A percentile compares a stretch with the other conserved stretches of the same genome.
These are phyloP conservation scores for Globisporangium mamillatum DNA, from an alignment of 352 stramenopile genomes.

Conservation along the genomic window DNA sequence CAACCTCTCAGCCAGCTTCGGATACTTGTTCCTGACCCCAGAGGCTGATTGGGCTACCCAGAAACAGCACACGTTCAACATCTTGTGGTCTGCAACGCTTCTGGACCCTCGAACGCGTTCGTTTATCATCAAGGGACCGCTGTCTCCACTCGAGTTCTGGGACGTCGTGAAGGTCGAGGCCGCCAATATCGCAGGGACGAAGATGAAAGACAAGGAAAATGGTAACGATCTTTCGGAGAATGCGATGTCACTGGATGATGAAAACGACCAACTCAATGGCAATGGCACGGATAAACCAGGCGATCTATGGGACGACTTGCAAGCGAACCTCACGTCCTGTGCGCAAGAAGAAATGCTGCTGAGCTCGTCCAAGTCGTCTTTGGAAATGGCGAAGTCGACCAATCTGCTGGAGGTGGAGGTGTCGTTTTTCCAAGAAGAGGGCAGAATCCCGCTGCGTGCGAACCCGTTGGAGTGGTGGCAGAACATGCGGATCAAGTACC, in stretches of 20 bases:
- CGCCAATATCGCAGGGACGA: conserved; percentile 45
- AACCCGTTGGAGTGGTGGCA: conserved; percentile 81
- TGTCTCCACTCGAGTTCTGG: conserved; percentile 60
- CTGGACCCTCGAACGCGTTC: conserved; percentile 69
- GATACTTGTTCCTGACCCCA: conserved; percentile 51
- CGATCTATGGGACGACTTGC: conserved; percentile 72
- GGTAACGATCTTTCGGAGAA: conserved; percentile 37
- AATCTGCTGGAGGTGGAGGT: conserved; percentile 79
- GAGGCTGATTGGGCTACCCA: conserved; percentile 34
- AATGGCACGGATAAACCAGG: conserved; percentile 9
- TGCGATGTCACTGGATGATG: conserved; percentile 39
- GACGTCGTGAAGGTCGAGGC: conserved; percentile 66
- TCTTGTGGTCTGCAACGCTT: conserved; percentile 66
- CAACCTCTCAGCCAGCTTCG: conserved; percentile 56
- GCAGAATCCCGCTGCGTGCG: conserved; percentile 44
- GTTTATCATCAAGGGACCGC: conserved; percentile 72
- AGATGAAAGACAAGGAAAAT: conserved; percentile 50
- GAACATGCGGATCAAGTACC: conserved; percentile 74
- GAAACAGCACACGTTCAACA: conserved; percentile 59
- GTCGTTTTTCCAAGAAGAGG: conserved; percentile 75
- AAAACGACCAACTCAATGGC: conserved; percentile 23
- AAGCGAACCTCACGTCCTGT: conserved; percentile 67
- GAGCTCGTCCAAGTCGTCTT: conserved; percentile 55
- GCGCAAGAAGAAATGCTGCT: conserved; percentile 76
- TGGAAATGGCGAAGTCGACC: conserved; percentile 70